These are phyloP conservation scores for Cephaloascus fragrans DNA, from an alignment of 805 yeast genomes.

Conservation along the genomic window DNA sequence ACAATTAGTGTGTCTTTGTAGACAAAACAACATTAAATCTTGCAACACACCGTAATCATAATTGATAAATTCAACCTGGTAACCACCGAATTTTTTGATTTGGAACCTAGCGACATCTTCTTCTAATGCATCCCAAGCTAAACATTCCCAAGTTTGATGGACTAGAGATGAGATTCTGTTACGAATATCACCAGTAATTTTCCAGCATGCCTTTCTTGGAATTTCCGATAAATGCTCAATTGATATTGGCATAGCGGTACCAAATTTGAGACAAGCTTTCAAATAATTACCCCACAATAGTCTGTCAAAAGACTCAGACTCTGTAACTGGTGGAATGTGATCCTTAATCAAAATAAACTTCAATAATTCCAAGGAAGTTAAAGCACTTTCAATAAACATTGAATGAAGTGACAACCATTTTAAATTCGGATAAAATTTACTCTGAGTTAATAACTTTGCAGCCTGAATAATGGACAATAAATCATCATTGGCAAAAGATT, in stretches of 20 bases:
- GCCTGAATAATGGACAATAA: conserved; percentile 32
- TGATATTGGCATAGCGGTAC: conserved; percentile 59
- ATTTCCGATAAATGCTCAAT: conserved; percentile 62
- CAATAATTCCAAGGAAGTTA: conserved; percentile 43
- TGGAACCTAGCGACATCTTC: conserved; percentile 51
- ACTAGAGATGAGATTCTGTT: conserved; percentile 46
- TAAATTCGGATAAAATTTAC: conserved; percentile 52
- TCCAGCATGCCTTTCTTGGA: conserved; percentile 61
- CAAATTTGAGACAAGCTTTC: conserved; percentile 44
- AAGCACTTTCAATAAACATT: conserved; percentile 43
- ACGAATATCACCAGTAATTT: conserved; percentile 55
- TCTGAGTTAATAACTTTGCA: conserved; percentile 39
- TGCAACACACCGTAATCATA: conserved; percentile 50
- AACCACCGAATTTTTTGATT: conserved; percentile 54
- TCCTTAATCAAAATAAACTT: conserved; percentile 37
- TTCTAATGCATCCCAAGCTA: conserved; percentile 53
- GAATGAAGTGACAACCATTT: conserved; percentile 70
- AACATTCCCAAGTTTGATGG: conserved; percentile 59
- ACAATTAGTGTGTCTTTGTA: conserved; percentile 56
- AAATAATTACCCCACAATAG: conserved; percentile 63
- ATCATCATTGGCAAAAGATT: conserved; percentile 30
- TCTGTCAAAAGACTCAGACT: conserved; percentile 45
- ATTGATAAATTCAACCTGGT: conserved; percentile 54
- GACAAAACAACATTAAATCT: conserved; percentile 55
- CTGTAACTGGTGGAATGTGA: conserved; percentile 42